Percentiles rank a stretch among this genome's conserved stretches.
Evolutionary conservation across 2,329 filamentous ascomycete species (phyloP).

Genomic region (Colletotrichum eremochloae): DNA sequence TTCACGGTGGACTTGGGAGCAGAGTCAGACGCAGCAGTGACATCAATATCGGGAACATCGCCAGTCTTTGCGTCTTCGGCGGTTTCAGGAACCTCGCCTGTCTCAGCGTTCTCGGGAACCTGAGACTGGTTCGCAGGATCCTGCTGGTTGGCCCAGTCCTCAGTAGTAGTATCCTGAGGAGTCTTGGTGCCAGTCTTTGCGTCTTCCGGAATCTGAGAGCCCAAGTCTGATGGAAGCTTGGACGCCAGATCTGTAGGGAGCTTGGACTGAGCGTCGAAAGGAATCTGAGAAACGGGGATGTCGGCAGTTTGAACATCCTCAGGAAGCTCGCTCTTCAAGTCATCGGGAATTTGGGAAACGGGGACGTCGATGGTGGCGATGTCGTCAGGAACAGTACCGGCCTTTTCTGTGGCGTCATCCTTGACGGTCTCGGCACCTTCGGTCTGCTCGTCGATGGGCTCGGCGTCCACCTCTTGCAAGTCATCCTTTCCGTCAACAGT

Average conservation of each 20-base stretch:
- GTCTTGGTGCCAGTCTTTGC: conserved; percentile 5
- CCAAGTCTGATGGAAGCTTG: conserved; percentile 23
- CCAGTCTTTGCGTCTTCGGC: conserved; percentile 17
- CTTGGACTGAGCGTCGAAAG: conserved; percentile 32
- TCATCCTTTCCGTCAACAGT: conserved; percentile 32
- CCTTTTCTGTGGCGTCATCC: conserved; percentile 33
- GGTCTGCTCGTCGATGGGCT: conserved; percentile 35
- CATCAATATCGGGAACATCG: conserved; percentile 18
- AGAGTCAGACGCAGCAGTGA: conserved; percentile 14
- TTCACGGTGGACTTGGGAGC: conserved; percentile 30
- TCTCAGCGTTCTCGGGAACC: conserved; percentile 13
- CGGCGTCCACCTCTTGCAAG: conserved; percentile 38
- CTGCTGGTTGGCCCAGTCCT: conserved; percentile 35
- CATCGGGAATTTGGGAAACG: conserved; percentile 33
- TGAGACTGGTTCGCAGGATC: conserved; percentile 31
- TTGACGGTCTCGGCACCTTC: conserved; percentile 18
- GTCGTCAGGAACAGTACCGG: conserved; percentile 21
- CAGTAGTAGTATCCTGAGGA: conserved; percentile 6
- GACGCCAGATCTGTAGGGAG: conserved; percentile 33
- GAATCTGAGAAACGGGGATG: conserved; percentile 38
- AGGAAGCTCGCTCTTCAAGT: conserved; percentile 38
- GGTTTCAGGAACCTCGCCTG: conserved; percentile 15
- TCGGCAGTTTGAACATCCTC: conserved; percentile 41
- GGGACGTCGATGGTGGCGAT: conserved; percentile 34
- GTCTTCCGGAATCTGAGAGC: conserved; percentile 16